Percentiles rank a stretch among this genome's conserved stretches.
phyloP scores from a whole-genome alignment of 108 stramenopile species.

The Pseudonitzschia delicatissima region DNA sequence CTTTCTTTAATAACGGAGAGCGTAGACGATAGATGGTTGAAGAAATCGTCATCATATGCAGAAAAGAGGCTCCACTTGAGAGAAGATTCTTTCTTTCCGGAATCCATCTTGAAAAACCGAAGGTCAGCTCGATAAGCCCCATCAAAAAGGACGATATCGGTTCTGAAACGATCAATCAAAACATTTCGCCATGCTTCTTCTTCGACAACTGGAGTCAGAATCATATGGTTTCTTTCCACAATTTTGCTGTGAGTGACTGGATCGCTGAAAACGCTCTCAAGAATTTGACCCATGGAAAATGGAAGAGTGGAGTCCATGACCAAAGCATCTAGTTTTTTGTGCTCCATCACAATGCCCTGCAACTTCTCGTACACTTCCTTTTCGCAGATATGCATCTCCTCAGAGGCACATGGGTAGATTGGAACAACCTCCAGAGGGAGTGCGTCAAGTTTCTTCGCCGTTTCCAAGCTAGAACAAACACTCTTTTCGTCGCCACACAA shows the following conservation, averaged over 20 bases:
- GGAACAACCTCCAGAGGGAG: background rate
- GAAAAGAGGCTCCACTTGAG: conserved; percentile 13
- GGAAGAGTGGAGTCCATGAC: conserved; percentile 16
- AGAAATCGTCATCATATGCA: background rate
- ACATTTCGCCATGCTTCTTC: conserved; percentile 3
- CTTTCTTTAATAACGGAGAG: background rate
- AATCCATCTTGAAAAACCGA: background rate
- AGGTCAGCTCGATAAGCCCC: conserved; percentile 9
- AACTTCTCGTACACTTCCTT: conserved; percentile 2
- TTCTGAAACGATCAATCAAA: conserved; percentile 13
- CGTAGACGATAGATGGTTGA: background rate
- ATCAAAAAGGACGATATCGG: conserved; percentile 17
- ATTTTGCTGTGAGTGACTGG: conserved; percentile 5
- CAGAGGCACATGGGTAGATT: background rate
- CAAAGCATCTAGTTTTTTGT: conserved; percentile 18
- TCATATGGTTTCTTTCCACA: conserved; percentile 1
- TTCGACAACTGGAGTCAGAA: conserved; percentile 4
- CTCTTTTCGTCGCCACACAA: conserved; percentile 6
- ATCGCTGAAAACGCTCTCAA: conserved; percentile 21
- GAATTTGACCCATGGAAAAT: conserved; percentile 20
- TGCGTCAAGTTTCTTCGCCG: background rate
- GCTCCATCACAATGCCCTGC: background rate
- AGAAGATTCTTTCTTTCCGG: conserved; percentile 2
- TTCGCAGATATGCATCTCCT: conserved; percentile 21
- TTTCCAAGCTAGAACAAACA: conserved; percentile 1